A percentile compares a stretch with the other conserved stretches of the same genome.
Conservation (phyloP, 2,329 filamentous ascomycete species). For the Aspergillus calidoustus region DNA sequence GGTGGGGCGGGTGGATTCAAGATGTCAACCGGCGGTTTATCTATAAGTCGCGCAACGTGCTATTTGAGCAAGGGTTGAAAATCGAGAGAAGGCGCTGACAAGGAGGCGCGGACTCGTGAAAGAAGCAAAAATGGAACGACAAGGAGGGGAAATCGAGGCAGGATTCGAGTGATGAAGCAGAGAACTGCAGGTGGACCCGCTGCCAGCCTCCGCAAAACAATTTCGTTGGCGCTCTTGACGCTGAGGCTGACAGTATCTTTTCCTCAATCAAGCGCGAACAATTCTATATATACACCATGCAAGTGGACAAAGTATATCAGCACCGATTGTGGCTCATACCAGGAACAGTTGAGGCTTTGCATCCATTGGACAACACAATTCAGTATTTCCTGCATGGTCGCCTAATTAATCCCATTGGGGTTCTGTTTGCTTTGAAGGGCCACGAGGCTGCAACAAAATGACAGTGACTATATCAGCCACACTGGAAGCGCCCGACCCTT, state of each 20-base stretch:
- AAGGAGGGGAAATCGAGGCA: background rate
- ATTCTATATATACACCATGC: background rate
- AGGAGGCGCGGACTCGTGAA: background rate
- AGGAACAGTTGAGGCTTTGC: background rate
- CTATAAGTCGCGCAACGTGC: background rate
- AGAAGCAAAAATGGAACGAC: conserved; percentile 5
- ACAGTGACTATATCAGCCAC: conserved; percentile 15
- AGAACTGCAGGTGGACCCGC: conserved; percentile 2
- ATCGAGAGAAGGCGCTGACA: background rate
- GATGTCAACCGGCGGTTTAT: background rate
- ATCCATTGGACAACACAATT: too few species aligned
- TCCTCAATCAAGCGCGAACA: background rate
- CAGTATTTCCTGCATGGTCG: background rate
- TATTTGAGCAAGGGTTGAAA: background rate
- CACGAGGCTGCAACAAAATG: background rate
- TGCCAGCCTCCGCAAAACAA: background rate
- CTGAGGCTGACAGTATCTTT: conserved; percentile 10
- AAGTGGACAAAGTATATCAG: background rate
- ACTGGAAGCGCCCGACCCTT: conserved; percentile 10
- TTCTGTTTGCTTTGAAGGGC: background rate
- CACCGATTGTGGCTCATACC: too few species aligned
- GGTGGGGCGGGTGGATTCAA: background rate
- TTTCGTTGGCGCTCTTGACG: conserved; percentile 13
- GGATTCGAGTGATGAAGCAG: conserved; percentile 4
- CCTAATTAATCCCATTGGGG: background rate